phyloP scores from a whole-genome alignment of 176 grass and related monocot genomes.

The Triticum monococcum region DNA sequence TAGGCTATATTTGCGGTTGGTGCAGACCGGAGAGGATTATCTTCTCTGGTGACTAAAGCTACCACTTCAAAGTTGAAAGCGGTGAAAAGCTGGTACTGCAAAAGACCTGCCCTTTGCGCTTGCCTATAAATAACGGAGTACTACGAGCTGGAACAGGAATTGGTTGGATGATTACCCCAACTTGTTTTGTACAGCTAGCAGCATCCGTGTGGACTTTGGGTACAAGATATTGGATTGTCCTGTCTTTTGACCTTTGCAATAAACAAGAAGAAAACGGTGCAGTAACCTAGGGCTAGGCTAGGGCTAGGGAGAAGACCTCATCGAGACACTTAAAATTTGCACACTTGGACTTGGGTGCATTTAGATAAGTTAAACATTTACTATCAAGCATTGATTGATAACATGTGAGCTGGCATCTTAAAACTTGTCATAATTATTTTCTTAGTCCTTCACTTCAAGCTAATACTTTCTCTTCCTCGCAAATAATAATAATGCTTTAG shows the following conservation, averaged over 20 bases:
- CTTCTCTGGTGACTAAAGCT: neutral
- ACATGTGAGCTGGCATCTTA: neutral
- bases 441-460: too few relatives aligned
- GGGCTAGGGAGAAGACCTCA: constrained; percentile 24
- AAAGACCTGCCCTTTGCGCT: constrained; percentile 16
- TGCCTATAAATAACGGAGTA: neutral
- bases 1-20: neutral
- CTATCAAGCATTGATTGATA: neutral
- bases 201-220: constrained; percentile 35
- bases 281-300: constrained; percentile 28
- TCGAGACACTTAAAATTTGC: constrained; percentile 28
- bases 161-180: constrained; percentile 1
- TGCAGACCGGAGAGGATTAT: neutral
- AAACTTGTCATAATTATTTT: neutral
- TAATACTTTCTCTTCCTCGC: too few relatives aligned
- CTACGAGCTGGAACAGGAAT: neutral
- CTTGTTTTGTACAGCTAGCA: constrained; percentile 7
- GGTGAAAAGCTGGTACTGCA: neutral
- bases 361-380: neutral
- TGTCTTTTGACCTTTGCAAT: constrained; percentile 55
- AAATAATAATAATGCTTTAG: too few relatives aligned
- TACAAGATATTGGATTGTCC: constrained; percentile 57
- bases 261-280: constrained; percentile 33
- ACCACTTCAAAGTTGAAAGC: neutral
- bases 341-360: constrained; percentile 26